Base-by-base conservation (phyloP, 23 red algal genomes). In the Gracilaria caudata region DNA sequence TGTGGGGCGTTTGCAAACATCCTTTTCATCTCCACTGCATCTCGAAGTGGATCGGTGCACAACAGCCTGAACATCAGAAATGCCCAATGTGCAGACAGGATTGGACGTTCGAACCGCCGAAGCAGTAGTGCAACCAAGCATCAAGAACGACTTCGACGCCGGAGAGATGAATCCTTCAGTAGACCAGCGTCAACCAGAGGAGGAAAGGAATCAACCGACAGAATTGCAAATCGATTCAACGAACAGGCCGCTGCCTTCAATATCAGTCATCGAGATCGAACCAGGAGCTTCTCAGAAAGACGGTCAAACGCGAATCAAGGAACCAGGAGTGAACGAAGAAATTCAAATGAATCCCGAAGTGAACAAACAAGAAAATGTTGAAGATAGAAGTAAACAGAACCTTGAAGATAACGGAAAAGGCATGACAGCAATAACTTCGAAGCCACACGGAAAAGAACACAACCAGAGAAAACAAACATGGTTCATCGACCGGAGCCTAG, bases 11-110 rank as follows among this genome's bases (percentile, higher is more conserved):
- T 39, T 98, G 95, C 83, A 88, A 80, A 59, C 95, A 98, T 79
- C 76, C 88, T 24, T 98, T 98, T 44, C 95, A 98, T 79, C 68
- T 94, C 29, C 95, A 98, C 68, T 98, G 95, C 68, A 98, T 98
- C 30, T 79, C 90, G 9, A 94, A 98, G 71, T 98, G 95, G 95
- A 68, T 98, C 17, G 57, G 59, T 35, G 89, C 84, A 32, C 83
- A 84, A 43, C n/a, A 51, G 19, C 40, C 51, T 30, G 83, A 81
- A 51, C 82, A 82, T 36, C 81, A 88, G 57, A 88, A 83, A 68
- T 98, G 95, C 58, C 95, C 95, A 0, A 89, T 98, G 89, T 98
- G 95, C 78, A 81, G 95, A 68, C 92, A 93, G 86, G 66, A 78
- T 40, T 98, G 95, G 95, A 78, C 61, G 53, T 97, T 93, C 79